Evolutionary conservation across 2,329 filamentous ascomycete species (phyloP).

Genomic region (Blastomyces silverae): DNA sequence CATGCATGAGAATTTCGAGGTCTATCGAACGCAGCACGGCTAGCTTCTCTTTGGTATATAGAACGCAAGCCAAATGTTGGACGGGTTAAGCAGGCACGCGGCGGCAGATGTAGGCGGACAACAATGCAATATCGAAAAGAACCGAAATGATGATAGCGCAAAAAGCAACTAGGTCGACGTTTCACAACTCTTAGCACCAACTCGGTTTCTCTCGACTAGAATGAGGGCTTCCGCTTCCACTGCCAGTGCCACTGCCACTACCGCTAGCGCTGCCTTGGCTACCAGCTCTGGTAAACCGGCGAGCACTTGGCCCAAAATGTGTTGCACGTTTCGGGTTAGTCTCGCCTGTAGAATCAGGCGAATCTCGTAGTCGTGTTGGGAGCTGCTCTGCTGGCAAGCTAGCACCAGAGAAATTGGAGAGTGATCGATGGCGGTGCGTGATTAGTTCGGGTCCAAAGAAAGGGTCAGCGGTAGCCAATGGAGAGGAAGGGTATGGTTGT

Average conservation of each 20-base stretch:
- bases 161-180: not conserved
- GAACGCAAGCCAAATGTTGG: not conserved
- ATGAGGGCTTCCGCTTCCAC: constrained; percentile 38
- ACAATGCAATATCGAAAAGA: constrained; percentile 10
- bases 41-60: not conserved
- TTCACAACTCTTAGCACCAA: constrained; percentile 20
- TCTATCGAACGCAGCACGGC: not conserved
- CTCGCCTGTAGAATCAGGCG: constrained; percentile 29
- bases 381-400: constrained; percentile 34
- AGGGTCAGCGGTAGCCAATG: constrained; percentile 29
- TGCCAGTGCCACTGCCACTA: constrained; percentile 36
- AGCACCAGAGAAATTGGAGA: constrained; percentile 37
- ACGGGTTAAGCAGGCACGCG: not conserved
- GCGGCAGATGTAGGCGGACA: not conserved
- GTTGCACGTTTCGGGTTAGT: constrained; percentile 30
- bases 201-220: constrained; percentile 33
- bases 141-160: constrained; percentile 5
- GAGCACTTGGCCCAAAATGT: constrained; percentile 33
- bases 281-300: constrained; percentile 37
- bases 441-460: constrained; percentile 31
- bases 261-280: constrained; percentile 46
- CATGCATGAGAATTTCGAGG: not conserved
- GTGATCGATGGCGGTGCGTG: constrained; percentile 35
- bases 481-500: constrained; percentile 27
- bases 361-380: constrained; percentile 29